phyloP scores from a whole-genome alignment of 108 stramenopile species.

The Nitzschia palea region DNA sequence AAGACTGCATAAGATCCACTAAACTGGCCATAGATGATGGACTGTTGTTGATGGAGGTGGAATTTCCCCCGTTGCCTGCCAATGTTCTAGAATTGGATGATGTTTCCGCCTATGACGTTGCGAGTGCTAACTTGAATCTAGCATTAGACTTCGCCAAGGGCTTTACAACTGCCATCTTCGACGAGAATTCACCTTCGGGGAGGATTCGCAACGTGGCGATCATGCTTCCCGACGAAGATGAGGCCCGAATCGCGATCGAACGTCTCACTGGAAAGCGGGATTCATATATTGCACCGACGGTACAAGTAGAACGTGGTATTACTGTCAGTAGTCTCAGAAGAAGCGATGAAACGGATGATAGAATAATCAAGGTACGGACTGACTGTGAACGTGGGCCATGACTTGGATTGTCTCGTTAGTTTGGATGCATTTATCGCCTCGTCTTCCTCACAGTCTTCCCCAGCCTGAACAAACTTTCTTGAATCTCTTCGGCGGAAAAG shows the following conservation, averaged over 20 bases:
- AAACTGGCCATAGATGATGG: conserved; percentile 76
- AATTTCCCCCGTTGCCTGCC: conserved; percentile 90
- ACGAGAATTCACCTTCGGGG: neutral
- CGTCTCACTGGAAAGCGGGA: conserved; percentile 38
- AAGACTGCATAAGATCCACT: conserved; percentile 61
- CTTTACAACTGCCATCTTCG: conserved; percentile 52
- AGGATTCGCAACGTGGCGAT: conserved; percentile 56
- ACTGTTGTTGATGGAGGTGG: conserved; percentile 83
- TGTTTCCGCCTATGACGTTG: conserved; percentile 90
- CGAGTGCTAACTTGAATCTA: conserved; percentile 88
- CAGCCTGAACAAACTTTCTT: conserved; percentile 82
- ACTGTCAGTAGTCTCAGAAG: conserved; percentile 51
- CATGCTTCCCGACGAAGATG: conserved; percentile 80
- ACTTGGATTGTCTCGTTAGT: too few species aligned
- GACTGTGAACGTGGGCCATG: too few species aligned
- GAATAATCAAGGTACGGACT: conserved; percentile 62
- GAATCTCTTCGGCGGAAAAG: conserved; percentile 73
- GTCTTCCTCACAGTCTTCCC: neutral
- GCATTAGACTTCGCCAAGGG: conserved; percentile 83
- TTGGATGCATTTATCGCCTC: neutral
- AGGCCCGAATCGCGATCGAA: conserved; percentile 72
- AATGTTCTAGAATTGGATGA: conserved; percentile 90
- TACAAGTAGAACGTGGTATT: conserved; percentile 72
- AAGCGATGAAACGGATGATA: conserved; percentile 63
- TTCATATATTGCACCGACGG: conserved; percentile 52